Conservation (phyloP, 169 alveolate species). For the Babesia ovis region DNA sequence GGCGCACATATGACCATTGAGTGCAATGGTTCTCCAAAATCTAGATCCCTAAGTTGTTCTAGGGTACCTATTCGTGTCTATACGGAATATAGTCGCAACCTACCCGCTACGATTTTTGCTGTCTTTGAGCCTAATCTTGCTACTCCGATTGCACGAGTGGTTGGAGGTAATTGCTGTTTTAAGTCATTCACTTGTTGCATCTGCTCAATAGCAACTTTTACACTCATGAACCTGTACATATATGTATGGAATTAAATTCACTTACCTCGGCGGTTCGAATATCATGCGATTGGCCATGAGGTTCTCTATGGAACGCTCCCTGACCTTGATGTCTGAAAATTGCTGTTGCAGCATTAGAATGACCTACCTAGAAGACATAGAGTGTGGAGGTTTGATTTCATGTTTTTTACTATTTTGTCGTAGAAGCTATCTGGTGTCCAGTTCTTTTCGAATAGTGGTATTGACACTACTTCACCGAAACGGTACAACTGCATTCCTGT, state of each 20-base stretch:
- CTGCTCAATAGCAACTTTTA: constrained; percentile 89
- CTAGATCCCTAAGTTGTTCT: constrained; percentile 79
- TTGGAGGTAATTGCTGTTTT: neutral
- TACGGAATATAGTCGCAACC: constrained; percentile 27
- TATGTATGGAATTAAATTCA: neutral
- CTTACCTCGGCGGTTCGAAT: constrained; percentile 89
- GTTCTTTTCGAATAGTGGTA: constrained; percentile 95
- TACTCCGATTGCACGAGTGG: constrained; percentile 86
- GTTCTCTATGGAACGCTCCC: constrained; percentile 95
- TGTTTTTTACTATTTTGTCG: constrained; percentile 90
- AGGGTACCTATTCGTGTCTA: constrained; percentile 45
- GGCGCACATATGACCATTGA: constrained; percentile 91
- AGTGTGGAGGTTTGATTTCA: constrained; percentile 91
- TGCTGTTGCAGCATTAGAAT: neutral
- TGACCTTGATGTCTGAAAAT: constrained; percentile 92
- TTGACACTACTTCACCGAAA: constrained; percentile 97
- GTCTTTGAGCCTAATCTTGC: constrained; percentile 90
- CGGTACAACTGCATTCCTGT: constrained; percentile 89
- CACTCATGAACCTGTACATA: constrained; percentile 84
- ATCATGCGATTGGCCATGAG: constrained; percentile 90
- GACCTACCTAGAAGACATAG: constrained; percentile 87
- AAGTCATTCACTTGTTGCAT: constrained; percentile 84
- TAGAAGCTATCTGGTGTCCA: constrained; percentile 97
- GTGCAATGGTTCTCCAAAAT: constrained; percentile 93
- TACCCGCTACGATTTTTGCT: constrained; percentile 84